Percentiles rank a stretch among this genome's conserved stretches.
phyloP scores from a whole-genome alignment of 345 rosid genomes.

The Atalantia buxifolia region DNA sequence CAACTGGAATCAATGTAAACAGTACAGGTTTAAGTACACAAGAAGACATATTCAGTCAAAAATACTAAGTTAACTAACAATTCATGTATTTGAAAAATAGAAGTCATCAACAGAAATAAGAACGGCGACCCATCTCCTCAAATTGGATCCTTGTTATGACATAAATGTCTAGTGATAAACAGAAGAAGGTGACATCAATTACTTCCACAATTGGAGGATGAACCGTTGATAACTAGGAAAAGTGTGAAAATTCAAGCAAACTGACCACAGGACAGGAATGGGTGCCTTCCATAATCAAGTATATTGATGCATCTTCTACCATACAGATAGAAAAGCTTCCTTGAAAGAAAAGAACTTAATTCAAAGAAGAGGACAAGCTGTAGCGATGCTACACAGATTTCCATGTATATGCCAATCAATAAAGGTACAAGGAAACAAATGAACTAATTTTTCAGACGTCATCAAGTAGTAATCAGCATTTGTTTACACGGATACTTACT shows the following conservation, averaged over 20 bases:
- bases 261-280: background rate
- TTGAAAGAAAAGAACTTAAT: background rate
- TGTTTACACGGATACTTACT: constrained; percentile 36
- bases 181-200: background rate
- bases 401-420: background rate
- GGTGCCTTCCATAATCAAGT: background rate
- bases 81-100: background rate
- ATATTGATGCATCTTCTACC: background rate
- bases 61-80: background rate
- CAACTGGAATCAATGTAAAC: background rate
- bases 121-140: background rate
- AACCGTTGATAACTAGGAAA: background rate
- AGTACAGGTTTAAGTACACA: background rate
- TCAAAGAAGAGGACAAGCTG: background rate
- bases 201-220: background rate
- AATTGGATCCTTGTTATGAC: background rate
- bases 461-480: constrained; percentile 7
- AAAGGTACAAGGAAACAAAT: background rate
- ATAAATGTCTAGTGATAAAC: background rate
- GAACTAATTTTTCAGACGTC: background rate
- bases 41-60: background rate
- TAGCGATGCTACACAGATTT: background rate
- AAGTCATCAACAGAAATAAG: background rate
- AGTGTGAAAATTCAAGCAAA: background rate
- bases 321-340: background rate